Evolutionary conservation across 2,329 filamentous ascomycete genomes (phyloP).

Genomic region (Ophiocordyceps camponoti-rufipedis): DNA sequence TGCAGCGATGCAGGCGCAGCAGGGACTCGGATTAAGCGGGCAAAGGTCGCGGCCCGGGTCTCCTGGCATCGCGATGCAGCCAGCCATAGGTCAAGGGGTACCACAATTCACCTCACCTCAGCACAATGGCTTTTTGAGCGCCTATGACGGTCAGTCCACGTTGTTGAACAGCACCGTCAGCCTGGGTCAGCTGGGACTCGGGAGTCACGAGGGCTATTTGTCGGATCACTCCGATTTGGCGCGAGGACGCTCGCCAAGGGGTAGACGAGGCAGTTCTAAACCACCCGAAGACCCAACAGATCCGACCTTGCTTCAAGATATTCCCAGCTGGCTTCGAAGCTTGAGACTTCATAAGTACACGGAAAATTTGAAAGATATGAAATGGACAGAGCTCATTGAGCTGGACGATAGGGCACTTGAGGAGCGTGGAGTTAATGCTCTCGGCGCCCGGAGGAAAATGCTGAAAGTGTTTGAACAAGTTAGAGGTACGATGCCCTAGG

Average conservation of each 20-base stretch:
- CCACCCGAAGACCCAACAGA: slow-evolving; percentile 96
- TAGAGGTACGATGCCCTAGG: slow-evolving; percentile 33
- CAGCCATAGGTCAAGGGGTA: slow-evolving; percentile 36
- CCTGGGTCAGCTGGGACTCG: slow-evolving; percentile 52
- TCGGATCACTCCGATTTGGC: slow-evolving; percentile 87
- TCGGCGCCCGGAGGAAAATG: slow-evolving; percentile 93
- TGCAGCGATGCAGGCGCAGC: slow-evolving; percentile 57
- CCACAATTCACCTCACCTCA: slow-evolving; percentile 70
- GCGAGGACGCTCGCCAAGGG: slow-evolving; percentile 79
- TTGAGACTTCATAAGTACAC: slow-evolving; percentile 96
- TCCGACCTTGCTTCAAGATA: slow-evolving; percentile 75
- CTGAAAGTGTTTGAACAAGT: slow-evolving; percentile 98
- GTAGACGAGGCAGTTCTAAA: slow-evolving; percentile 86
- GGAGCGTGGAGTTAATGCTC: slow-evolving; percentile 80
- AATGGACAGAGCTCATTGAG: slow-evolving; percentile 85
- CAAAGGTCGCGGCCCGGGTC: slow-evolving; percentile 78
- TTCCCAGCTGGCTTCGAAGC: slow-evolving; percentile 88
- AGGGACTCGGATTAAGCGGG: slow-evolving; percentile 39
- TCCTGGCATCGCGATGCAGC: slow-evolving; percentile 69
- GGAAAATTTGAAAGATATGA: slow-evolving; percentile 91
- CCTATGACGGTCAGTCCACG: slow-evolving; percentile 62
- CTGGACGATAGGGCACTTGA: slow-evolving; percentile 87
- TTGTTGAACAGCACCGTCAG: slow-evolving; percentile 52
- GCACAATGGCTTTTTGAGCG: slow-evolving; percentile 83
- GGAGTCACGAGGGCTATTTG: slow-evolving; percentile 65